Conservation (phyloP, 192 early-diverging fungal species). For the Podila horticola region DNA sequence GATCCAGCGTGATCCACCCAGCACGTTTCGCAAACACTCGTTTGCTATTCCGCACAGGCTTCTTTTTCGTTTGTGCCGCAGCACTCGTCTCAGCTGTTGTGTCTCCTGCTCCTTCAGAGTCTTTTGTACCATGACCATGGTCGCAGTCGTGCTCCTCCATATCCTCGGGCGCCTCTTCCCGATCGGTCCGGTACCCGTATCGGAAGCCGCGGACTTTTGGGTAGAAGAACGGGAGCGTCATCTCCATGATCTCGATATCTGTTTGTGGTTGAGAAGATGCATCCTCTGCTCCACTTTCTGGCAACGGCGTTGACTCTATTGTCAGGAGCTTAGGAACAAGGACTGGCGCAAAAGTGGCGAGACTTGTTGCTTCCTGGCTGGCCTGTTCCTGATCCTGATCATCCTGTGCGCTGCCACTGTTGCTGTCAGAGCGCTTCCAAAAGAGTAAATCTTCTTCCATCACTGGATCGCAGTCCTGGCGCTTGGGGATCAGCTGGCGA, state of each 20-base stretch:
- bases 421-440: constrained; percentile 7
- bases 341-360: neutral
- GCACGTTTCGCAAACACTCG: constrained; percentile 18
- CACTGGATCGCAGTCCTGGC: constrained; percentile 55
- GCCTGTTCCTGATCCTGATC: neutral
- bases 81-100: neutral
- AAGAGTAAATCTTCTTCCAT: constrained; percentile 57
- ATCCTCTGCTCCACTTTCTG: neutral
- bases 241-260: constrained; percentile 11
- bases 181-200: constrained; percentile 31
- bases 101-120: neutral
- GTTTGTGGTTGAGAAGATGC: neutral
- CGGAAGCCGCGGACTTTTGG: constrained; percentile 58
- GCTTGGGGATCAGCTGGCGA: constrained; percentile 57
- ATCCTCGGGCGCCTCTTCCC: constrained; percentile 21
- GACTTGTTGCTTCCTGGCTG: neutral
- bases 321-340: neutral
- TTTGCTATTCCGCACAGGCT: neutral
- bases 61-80: constrained; percentile 3
- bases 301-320: constrained; percentile 2
- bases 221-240: constrained; percentile 56
- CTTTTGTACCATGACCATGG: neutral
- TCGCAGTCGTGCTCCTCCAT: constrained; percentile 3
- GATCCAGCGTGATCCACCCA: constrained; percentile 41
- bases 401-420: constrained; percentile 27